Conservation (phyloP, 2,329 filamentous ascomycete genomes). For the Helminthosporium solani region DNA sequence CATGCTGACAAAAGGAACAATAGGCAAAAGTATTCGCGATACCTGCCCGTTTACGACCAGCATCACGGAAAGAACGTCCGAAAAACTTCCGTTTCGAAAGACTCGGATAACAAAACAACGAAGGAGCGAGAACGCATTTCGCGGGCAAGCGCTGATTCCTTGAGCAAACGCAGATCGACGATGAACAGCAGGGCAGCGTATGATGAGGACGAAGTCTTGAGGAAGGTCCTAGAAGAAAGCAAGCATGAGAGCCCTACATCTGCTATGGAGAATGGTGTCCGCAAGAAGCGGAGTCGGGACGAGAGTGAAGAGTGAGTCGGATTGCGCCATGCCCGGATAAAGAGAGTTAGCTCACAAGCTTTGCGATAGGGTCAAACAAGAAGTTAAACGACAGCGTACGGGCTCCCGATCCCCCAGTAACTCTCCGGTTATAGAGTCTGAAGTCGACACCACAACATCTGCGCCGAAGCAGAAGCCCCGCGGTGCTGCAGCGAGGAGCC, state of each 20-base stretch:
- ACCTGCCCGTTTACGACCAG: conserved; percentile 60
- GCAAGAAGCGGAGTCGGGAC: conserved; percentile 82
- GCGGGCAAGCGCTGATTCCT: conserved; percentile 56
- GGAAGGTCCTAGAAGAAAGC: conserved; percentile 91
- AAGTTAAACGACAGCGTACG: conserved; percentile 80
- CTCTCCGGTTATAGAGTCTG: conserved; percentile 64
- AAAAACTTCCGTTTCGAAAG: conserved; percentile 66
- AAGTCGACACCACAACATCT: conserved; percentile 62
- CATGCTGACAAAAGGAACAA: conserved; percentile 2
- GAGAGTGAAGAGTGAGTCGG: conserved; percentile 87
- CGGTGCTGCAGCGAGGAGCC: conserved; percentile 49
- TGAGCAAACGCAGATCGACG: conserved; percentile 83
- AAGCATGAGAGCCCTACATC: conserved; percentile 70
- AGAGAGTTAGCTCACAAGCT: conserved; percentile 29
- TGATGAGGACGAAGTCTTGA: conserved; percentile 87
- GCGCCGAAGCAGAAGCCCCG: conserved; percentile 47
- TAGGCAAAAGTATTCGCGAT: conserved; percentile 64
- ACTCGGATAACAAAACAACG: conserved; percentile 57
- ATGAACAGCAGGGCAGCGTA: conserved; percentile 98
- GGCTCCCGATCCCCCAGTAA: conserved; percentile 50
- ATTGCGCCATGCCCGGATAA: conserved; percentile 8
- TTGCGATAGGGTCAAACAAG: conserved; percentile 64
- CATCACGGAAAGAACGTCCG: conserved; percentile 53
- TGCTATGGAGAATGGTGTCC: conserved; percentile 55
- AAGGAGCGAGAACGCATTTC: conserved; percentile 57